Evolutionary conservation across 176 grass and related monocot species (phyloP), one percentile per base, ranked within the genome.

Genomic region (Rhynchospora tenuis): DNA sequence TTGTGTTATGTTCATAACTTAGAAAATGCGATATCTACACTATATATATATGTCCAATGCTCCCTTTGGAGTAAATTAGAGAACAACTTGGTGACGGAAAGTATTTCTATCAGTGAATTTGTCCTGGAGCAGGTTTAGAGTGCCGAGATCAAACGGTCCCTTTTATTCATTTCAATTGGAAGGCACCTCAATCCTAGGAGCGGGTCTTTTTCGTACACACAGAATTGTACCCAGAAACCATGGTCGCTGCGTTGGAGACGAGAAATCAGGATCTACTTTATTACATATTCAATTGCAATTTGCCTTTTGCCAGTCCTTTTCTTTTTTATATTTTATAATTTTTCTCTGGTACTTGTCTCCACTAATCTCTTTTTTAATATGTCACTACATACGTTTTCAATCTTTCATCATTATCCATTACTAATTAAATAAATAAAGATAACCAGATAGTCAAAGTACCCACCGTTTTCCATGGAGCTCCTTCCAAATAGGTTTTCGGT

Each of bases 361-460:
- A 72, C n/a, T 38, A 1, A 72, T 23, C 9, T 27, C 7, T 55
- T 48, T 75, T 75, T 75, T 76, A 23, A 54, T 76, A 54, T 27
- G 48, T 55, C 24, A 22, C 23, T 23, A 74, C 51, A 11, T 26
- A 22, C 20, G 23, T 65, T 26, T 26, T 50, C 15, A 74, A 52
- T 51, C 11, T 82, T 52, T 67, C 60, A 63, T 82, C 23, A 81
- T 65, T 65, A 65, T 81, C 79, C 79, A 59, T 81, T 81, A 14
- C 55, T 81, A 19, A 81, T 42, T 59, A 81, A 45, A 64, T 13
- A 64, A 81, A 15, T 2, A 59, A 12, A n/a, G 33, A 38, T 38
- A 38, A 26, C n/a, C 11, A 24, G 10, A 81, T 15, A 44, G 17
- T 44, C 58, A 81, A 64, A 81, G 33, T 45, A 64, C 59, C 79